phyloP scores from a whole-genome alignment of 176 grass and related monocot species.

The Oryza officinalis region DNA sequence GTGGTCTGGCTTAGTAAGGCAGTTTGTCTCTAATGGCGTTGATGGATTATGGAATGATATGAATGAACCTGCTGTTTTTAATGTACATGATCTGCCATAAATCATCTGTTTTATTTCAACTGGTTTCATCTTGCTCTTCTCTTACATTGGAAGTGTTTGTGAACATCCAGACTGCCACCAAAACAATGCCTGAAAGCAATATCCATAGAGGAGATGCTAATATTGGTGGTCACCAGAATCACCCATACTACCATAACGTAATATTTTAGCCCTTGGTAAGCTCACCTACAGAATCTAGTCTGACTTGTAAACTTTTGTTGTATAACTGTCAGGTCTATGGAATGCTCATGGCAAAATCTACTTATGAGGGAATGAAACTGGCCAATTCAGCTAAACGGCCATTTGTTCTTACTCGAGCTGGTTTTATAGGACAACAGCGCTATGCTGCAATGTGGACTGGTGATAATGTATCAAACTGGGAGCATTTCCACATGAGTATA shows the following conservation, averaged over 20 bases:
- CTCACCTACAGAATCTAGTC: not conserved
- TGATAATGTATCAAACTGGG: constrained; percentile 93
- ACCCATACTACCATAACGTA: constrained; percentile 96
- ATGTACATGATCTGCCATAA: constrained; percentile 43
- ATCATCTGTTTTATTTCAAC: not conserved
- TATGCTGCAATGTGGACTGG: constrained; percentile 98
- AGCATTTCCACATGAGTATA: constrained; percentile 94
- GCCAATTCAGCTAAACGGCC: constrained; percentile 62
- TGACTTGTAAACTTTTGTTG: not conserved
- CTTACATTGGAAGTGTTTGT: constrained; percentile 14
- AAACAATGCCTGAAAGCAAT: constrained; percentile 94
- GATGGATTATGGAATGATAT: constrained; percentile 99
- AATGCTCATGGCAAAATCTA: constrained; percentile 95
- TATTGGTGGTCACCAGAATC: constrained; percentile 84
- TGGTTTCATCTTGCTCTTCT: not conserved
- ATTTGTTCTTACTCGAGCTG: constrained; percentile 97
- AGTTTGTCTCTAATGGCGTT: constrained; percentile 81
- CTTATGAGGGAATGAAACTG: constrained; percentile 84
- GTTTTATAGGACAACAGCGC: constrained; percentile 86
- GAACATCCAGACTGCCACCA: constrained; percentile 72
- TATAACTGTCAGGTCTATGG: constrained; percentile 71
- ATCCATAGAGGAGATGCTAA: constrained; percentile 78
- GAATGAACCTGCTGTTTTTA: constrained; percentile 91
- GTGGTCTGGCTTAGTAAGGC: constrained; percentile 83
- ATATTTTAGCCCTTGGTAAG: constrained; percentile 16